Evolutionary conservation across 2,329 filamentous ascomycete genomes (phyloP).

Genomic region (Clarireedia homoeocarpa): DNA sequence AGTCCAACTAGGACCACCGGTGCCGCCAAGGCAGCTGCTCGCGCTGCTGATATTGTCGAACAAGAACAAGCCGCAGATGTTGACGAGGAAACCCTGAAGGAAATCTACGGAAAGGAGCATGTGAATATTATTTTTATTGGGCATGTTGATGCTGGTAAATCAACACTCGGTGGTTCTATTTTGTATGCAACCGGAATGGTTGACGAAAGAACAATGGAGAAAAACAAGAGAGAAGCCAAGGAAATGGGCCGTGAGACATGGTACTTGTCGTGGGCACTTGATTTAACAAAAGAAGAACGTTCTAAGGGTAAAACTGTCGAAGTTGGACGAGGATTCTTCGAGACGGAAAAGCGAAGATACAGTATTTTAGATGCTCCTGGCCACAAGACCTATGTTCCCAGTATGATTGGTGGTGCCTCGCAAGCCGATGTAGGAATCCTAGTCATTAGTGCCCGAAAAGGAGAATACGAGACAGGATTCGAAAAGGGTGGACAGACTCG

Average conservation of each 20-base stretch:
- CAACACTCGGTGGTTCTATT: slow-evolving; percentile 88
- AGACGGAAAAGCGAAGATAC: slow-evolving; percentile 93
- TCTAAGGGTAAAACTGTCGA: slow-evolving; percentile 97
- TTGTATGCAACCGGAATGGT: slow-evolving; percentile 96
- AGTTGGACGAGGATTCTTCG: slow-evolving; percentile 91
- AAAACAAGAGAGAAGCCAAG: slow-evolving; percentile 95
- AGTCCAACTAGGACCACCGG: slow-evolving; percentile 60
- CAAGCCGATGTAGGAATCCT: slow-evolving; percentile 92
- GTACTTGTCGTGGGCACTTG: slow-evolving; percentile 98
- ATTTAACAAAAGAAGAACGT: slow-evolving; percentile 94
- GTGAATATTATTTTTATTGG: slow-evolving; percentile 97
- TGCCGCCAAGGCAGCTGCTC: slow-evolving; percentile 45
- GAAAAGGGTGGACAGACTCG: slow-evolving; percentile 94
- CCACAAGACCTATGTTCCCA: slow-evolving; percentile 96
- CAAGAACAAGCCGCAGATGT: slow-evolving; percentile 63
- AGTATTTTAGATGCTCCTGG: slow-evolving; percentile 94
- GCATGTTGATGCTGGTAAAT: slow-evolving; percentile 97
- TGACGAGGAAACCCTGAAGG: slow-evolving; percentile 78
- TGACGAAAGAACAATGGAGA: slow-evolving; percentile 96
- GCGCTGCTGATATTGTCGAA: slow-evolving; percentile 74
- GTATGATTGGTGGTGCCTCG: slow-evolving; percentile 94
- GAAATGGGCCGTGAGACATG: slow-evolving; percentile 94
- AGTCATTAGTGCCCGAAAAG: slow-evolving; percentile 93
- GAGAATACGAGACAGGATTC: slow-evolving; percentile 98
- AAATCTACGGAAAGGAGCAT: slow-evolving; percentile 91